phyloP scores from a whole-genome alignment of 2,329 filamentous ascomycete species.

The Diaporthe velutina region DNA sequence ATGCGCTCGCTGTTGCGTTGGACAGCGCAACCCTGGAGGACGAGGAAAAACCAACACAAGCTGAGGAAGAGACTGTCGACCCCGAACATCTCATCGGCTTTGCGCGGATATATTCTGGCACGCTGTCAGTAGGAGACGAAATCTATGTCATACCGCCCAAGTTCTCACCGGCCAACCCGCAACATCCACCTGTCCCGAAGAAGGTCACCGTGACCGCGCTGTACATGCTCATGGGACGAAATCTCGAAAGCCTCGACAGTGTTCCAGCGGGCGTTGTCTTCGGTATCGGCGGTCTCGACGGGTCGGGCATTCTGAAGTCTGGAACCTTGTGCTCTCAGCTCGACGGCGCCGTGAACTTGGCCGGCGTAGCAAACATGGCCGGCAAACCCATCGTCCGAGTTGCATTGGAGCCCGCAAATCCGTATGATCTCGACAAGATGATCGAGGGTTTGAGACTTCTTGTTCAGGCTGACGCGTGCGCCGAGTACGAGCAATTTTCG shows the following conservation, averaged over 20 bases:
- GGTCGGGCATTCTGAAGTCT: constrained; percentile 89
- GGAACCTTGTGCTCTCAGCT: constrained; percentile 92
- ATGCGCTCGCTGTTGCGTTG: constrained; percentile 72
- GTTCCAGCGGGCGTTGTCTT: constrained; percentile 97
- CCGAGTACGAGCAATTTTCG: constrained; percentile 91
- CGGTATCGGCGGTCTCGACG: constrained; percentile 91
- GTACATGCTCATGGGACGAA: constrained; percentile 96
- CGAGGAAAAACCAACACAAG: constrained; percentile 53
- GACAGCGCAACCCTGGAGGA: constrained; percentile 72
- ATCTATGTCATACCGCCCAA: constrained; percentile 94
- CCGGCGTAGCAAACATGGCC: constrained; percentile 80
- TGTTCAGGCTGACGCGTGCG: constrained; percentile 95
- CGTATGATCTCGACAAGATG: constrained; percentile 94
- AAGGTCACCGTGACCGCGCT: constrained; percentile 88
- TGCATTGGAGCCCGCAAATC: constrained; percentile 92
- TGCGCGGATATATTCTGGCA: constrained; percentile 92
- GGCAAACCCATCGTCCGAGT: constrained; percentile 95
- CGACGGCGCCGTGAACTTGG: constrained; percentile 89
- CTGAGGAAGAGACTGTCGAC: constrained; percentile 70
- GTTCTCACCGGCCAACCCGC: constrained; percentile 84
- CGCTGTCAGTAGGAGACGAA: constrained; percentile 87
- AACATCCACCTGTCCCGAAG: constrained; percentile 78
- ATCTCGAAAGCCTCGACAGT: constrained; percentile 82
- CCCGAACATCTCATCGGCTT: constrained; percentile 95
- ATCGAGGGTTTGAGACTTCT: constrained; percentile 87